Evolutionary conservation across 176 grass and related monocot genomes (phyloP).

Genomic region (Oryza punctata): DNA sequence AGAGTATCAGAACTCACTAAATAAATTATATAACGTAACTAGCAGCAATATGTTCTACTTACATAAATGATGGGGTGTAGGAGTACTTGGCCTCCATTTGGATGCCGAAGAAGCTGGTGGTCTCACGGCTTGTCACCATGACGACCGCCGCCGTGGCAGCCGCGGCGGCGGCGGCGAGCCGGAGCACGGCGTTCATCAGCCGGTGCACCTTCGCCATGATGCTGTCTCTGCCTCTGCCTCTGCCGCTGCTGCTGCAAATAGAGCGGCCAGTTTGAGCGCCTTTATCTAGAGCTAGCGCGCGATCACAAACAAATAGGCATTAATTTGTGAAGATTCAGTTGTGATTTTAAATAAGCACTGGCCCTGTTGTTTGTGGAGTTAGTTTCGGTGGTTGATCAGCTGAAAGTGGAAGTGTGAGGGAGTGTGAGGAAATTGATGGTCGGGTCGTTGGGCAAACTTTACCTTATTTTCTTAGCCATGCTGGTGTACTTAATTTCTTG

Average conservation of each 20-base stretch:
- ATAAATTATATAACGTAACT: too few species aligned
- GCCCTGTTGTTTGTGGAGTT: slow-evolving; percentile 15
- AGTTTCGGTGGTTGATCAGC: slow-evolving; percentile 48
- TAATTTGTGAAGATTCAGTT: neutral
- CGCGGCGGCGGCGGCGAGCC: slow-evolving; percentile 55
- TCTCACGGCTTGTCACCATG: slow-evolving; percentile 88
- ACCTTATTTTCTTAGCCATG: too few species aligned
- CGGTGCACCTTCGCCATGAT: slow-evolving; percentile 62
- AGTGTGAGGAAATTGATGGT: too few species aligned
- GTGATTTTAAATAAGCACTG: slow-evolving; percentile 26
- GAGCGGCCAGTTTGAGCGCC: neutral
- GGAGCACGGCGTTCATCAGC: slow-evolving; percentile 43
- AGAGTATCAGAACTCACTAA: too few species aligned
- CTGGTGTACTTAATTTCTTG: too few species aligned
- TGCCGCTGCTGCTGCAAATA: neutral
- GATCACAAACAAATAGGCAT: neutral
- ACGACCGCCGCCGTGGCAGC: slow-evolving; percentile 55
- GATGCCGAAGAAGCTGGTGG: slow-evolving; percentile 68
- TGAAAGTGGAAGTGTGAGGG: too few species aligned
- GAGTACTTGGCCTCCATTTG: slow-evolving; percentile 89
- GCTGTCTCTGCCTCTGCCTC: neutral
- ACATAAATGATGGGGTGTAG: slow-evolving; percentile 73
- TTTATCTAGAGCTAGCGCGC: neutral
- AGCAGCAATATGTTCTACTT: slow-evolving; percentile 4
- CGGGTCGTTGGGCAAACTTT: too few species aligned